Evolutionary conservation across 2,329 filamentous ascomycete species (phyloP).

Genomic region (Penicillium sp.): DNA sequence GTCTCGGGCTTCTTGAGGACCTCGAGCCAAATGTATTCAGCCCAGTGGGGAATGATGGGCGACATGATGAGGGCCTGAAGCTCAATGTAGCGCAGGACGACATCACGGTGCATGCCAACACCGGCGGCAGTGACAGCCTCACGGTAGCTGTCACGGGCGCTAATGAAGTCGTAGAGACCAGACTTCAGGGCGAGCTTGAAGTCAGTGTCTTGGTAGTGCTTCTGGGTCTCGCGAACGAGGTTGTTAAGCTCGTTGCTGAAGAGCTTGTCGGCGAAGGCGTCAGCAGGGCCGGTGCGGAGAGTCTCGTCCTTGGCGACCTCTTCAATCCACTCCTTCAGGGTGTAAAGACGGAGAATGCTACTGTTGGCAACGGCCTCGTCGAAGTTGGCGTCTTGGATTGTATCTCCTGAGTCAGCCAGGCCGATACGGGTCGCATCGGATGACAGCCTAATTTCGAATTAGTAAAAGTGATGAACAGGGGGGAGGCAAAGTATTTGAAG

Average conservation of each 20-base stretch:
- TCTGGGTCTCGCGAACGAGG: constrained; percentile 73
- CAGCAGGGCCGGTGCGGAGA: constrained; percentile 74
- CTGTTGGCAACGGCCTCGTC: constrained; percentile 93
- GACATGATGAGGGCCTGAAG: constrained; percentile 80
- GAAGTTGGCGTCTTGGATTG: constrained; percentile 94
- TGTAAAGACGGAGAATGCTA: constrained; percentile 82
- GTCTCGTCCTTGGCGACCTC: constrained; percentile 73
- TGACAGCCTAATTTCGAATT: too few species aligned
- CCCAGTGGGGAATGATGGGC: constrained; percentile 88
- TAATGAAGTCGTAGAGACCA: constrained; percentile 86
- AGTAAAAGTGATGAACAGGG: too few species aligned
- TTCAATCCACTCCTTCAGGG: constrained; percentile 88
- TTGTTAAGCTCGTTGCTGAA: constrained; percentile 93
- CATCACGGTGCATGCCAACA: constrained; percentile 81
- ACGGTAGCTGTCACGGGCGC: constrained; percentile 85
- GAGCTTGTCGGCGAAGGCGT: constrained; percentile 80
- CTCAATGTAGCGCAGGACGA: constrained; percentile 79
- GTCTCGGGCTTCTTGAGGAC: constrained; percentile 74
- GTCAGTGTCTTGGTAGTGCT: constrained; percentile 76
- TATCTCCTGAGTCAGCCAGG: constrained; percentile 91
- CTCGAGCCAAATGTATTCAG: constrained; percentile 92
- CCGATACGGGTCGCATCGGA: constrained; percentile 90
- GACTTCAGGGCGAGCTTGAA: constrained; percentile 87
- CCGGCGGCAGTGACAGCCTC: constrained; percentile 75
- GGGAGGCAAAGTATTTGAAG: too few species aligned